Base-by-base conservation (phyloP, 345 rosid species). In the Hibiscus tridactylites region DNA sequence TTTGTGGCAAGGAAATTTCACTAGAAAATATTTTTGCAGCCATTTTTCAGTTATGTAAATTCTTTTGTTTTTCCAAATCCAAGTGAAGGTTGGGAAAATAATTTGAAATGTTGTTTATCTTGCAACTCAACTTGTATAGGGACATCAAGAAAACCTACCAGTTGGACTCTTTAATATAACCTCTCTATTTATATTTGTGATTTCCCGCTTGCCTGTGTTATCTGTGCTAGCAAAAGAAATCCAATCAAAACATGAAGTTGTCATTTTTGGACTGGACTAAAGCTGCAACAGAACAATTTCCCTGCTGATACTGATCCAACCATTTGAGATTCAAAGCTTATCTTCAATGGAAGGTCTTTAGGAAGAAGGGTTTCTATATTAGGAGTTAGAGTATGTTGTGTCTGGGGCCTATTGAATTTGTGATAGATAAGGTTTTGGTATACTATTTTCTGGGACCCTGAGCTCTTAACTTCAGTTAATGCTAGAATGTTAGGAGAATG, bases 241-340 rank as follows among this genome's bases (percentile, higher is more conserved):
- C 21, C 17, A 21, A 21, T 19, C 16, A 24, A 21, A 24, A 24
- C 31, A 31, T 29, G 15, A 29, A 50, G 1, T 50, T 31, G 24
- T 17, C 54, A 53, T n/a, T 52, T 29, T 69, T 49, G 16, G 31
- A 53, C 46, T 53, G 49, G 72, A 54, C 46, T 54, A 60, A 24
- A 9, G n/a, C 11, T 31, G 50, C 10, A 19, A 17, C 21, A 53
- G n/a, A 9, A 26, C 46, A 17, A 33, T 33, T 35, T 54, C 58
- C 62, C 19, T 2, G 5, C 17, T 6, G 10, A 2, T 31, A 8
- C 16, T 69, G 31, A 17, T 52, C 17, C 33, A 35, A 21, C 61
- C 17, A 52, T 53, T 31, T 69, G 39, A 69, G 72, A 53, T 53
- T 54, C 17, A 35, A 54, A 53, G 50, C 72, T 17, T 70, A 35